phyloP scores from a whole-genome alignment of 2,329 filamentous ascomycete species.

The Trichoderma sp. region DNA sequence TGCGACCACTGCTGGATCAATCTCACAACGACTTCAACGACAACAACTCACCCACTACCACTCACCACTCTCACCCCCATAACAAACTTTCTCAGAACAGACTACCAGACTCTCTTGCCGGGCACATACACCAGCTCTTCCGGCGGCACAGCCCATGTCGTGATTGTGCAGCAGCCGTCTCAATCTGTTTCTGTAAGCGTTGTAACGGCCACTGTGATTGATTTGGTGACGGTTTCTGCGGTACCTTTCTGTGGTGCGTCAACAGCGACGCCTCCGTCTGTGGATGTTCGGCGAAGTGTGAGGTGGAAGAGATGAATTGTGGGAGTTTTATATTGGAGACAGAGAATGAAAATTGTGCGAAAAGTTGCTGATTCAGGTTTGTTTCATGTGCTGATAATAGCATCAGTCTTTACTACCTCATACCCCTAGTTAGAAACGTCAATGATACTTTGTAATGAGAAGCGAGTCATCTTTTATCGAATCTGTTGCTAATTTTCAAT shows the following conservation, averaged over 20 bases:
- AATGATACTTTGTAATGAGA: background rate
- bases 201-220: constrained; percentile 3
- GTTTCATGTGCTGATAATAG: background rate
- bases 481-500: background rate
- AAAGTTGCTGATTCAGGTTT: background rate
- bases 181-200: background rate
- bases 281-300: background rate
- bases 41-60: background rate
- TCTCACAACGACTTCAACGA: constrained; percentile 21
- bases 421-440: too few species aligned
- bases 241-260: background rate
- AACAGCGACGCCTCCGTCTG: background rate
- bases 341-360: background rate
- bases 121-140: constrained; percentile 14
- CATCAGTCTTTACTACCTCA: background rate
- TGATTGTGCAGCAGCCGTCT: constrained; percentile 11
- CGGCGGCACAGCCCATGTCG: constrained; percentile 5
- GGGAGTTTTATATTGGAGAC: background rate
- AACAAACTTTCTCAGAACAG: constrained; percentile 9
- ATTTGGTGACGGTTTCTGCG: background rate
- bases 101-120: constrained; percentile 5
- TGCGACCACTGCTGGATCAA: constrained; percentile 33
- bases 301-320: background rate
- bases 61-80: background rate
- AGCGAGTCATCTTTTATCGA: background rate